Percentiles rank a stretch among this genome's conserved stretches.
These are phyloP conservation scores for Suillus decipiens DNA, from an alignment of 768 basidiomycete genomes.

Conservation along the genomic window DNA sequence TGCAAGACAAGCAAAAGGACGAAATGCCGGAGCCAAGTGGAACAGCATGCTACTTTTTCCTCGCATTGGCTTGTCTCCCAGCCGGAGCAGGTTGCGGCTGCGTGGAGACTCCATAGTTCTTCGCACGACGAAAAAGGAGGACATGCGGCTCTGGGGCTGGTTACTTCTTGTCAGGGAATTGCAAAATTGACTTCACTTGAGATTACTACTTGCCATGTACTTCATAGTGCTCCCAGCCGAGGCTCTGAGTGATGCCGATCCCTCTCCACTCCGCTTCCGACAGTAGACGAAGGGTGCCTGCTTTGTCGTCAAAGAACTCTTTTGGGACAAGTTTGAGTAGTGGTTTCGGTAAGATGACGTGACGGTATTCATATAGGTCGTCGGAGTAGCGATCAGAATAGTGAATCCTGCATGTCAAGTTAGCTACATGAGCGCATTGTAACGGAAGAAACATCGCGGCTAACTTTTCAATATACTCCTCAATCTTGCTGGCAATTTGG, in stretches of 20 bases:
- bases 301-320: conserved; percentile 75
- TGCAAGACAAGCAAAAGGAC: conserved; percentile 21
- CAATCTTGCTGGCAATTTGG: conserved; percentile 52
- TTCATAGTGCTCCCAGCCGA: conserved; percentile 98
- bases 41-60: conserved; percentile 40
- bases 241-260: conserved; percentile 93
- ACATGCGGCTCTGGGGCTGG: conserved; percentile 92
- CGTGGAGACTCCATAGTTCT: conserved; percentile 60
- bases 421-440: conserved; percentile 20
- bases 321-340: conserved; percentile 94
- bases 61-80: conserved; percentile 43
- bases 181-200: background rate
- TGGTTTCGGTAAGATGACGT: conserved; percentile 95
- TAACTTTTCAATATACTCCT: conserved; percentile 81
- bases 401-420: conserved; percentile 59
- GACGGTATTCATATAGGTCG: conserved; percentile 92
- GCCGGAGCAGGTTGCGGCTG: conserved; percentile 43
- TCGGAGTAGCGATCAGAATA: conserved; percentile 93
- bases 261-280: conserved; percentile 92
- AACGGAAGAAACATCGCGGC: conserved; percentile 20
- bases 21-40: conserved; percentile 22
- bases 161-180: conserved; percentile 17
- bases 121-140: conserved; percentile 84
- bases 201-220: conserved; percentile 72
- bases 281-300: conserved; percentile 79